A percentile compares a stretch with the other conserved stretches of the same genome.
These are phyloP conservation scores for Capsicum baccatum DNA, from an alignment of 257 asterid genomes.

Conservation along the genomic window DNA sequence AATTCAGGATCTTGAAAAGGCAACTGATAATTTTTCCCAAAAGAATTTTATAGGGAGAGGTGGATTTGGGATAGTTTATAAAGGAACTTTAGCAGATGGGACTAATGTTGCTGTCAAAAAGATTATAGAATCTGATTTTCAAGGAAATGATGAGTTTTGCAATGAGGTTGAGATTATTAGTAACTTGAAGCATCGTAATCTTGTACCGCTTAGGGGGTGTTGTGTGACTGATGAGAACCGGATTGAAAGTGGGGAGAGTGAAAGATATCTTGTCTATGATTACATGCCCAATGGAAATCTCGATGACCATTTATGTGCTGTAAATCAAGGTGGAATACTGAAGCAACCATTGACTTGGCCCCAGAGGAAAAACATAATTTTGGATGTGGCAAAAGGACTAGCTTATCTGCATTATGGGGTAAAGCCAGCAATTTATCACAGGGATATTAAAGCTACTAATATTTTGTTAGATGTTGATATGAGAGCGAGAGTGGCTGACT, in stretches of 20 bases:
- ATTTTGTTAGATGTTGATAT: conserved; percentile 74
- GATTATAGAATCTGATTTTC: conserved; percentile 73
- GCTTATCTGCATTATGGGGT: conserved; percentile 84
- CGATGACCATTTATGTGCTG: conserved; percentile 67
- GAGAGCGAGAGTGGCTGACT: conserved; percentile 95
- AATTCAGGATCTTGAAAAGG: conserved; percentile 76
- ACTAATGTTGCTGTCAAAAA: conserved; percentile 77
- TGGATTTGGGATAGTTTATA: conserved; percentile 82
- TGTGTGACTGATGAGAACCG: conserved; percentile 60
- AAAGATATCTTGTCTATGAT: conserved; percentile 80
- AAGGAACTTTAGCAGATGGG: conserved; percentile 72
- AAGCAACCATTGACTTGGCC: conserved; percentile 70
- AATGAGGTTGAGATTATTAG: conserved; percentile 96
- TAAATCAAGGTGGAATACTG: conserved; percentile 24
- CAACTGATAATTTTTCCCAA: conserved; percentile 62
- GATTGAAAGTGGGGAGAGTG: conserved; percentile 48
- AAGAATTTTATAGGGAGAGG: conserved; percentile 86
- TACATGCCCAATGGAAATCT: conserved; percentile 93
- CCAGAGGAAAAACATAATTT: conserved; percentile 68
- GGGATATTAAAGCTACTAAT: conserved; percentile 89
- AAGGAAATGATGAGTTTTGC: conserved; percentile 76
- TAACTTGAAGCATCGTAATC: conserved; percentile 85
- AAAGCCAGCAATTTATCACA: conserved; percentile 78
- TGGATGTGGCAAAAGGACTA: conserved; percentile 86
- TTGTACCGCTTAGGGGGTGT: conserved; percentile 86